A percentile compares a stretch with the other conserved stretches of the same genome.
phyloP scores from a whole-genome alignment of 2,329 filamentous ascomycete genomes.

The Ilyonectria robusta region DNA sequence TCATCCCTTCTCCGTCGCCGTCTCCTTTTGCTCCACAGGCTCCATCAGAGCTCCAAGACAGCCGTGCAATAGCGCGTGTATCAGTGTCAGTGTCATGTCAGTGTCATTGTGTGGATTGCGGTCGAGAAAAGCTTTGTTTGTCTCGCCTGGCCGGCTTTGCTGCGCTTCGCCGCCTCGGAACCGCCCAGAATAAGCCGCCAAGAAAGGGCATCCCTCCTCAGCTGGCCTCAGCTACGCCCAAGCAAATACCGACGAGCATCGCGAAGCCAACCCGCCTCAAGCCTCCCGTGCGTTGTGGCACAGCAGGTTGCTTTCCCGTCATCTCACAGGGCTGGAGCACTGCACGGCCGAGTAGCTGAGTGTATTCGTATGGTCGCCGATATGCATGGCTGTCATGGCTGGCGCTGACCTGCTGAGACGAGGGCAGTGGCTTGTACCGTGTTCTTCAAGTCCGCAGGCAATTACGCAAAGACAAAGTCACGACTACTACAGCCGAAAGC shows the following conservation, averaged over 20 bases:
- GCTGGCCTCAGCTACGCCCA: slow-evolving; percentile 14
- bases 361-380: slow-evolving; percentile 16
- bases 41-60: background rate
- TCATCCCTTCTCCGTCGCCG: slow-evolving; percentile 13
- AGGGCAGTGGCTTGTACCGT: background rate
- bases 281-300: slow-evolving; percentile 30
- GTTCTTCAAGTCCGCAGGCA: background rate
- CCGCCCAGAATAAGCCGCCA: background rate
- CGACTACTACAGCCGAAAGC: background rate
- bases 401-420: slow-evolving; percentile 6
- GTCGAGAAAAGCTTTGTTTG: slow-evolving; percentile 9
- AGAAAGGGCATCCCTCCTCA: slow-evolving; percentile 3
- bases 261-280: slow-evolving; percentile 23
- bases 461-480: background rate
- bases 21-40: slow-evolving; percentile 9
- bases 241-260: slow-evolving; percentile 6
- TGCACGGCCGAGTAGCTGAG: slow-evolving; percentile 20
- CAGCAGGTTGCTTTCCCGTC: slow-evolving; percentile 31
- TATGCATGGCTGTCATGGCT: slow-evolving; percentile 13
- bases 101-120: slow-evolving; percentile 12
- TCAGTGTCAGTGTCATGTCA: slow-evolving; percentile 10
- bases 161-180: background rate
- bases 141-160: slow-evolving; percentile 1
- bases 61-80: slow-evolving; percentile 13
- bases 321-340: slow-evolving; percentile 26